Evolutionary conservation across 257 asterid genomes (phyloP), one percentile per base, ranked within the genome.

Genomic region (Rehmannia glutinosa): DNA sequence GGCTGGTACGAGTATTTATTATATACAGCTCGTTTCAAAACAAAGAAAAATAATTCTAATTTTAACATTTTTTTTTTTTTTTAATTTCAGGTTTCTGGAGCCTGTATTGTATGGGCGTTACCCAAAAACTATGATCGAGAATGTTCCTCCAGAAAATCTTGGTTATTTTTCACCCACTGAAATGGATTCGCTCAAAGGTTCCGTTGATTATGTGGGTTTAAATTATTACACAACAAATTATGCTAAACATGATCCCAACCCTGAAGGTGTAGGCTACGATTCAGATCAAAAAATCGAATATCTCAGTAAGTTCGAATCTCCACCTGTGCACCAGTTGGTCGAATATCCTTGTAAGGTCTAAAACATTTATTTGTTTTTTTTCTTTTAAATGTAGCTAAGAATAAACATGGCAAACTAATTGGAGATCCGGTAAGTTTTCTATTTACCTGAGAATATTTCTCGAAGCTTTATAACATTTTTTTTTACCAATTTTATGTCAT

Each of bases 1-100:
- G 83, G 78, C 24, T 79, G 83, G 78, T 77, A 30, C 36, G 73
- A 13, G 25, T 17, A 47, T 16, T 43, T n/a, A n/a, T n/a, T n/a
- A n/a, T n/a, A n/a, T n/a, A n/a, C n/a, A n/a, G n/a, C n/a, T n/a
- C n/a, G n/a, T n/a, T n/a, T n/a, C n/a, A 2, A 41, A 10, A 13
- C 1, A 36, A 41, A 41, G 15, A 5, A 4, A 0, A 33, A 41
- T 41, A 2, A 3, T 41, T 28, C 10, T 55, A 5, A 0, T n/a
- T n/a, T n/a, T 2, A 5, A n/a, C 0, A n/a, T 16, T 5, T 15
- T 3, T 45, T 45, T 45, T 16, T 1, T 27, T 2, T 2, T 27
- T 27, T 27, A 27, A 27, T 61, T 62, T 43, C 8, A 73, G 82
- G 74, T 73, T 69, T 49, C 21, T 73, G 54, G 73, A 73, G 1